A percentile compares a stretch with the other conserved stretches of the same genome.
Evolutionary conservation across 495 filamentous ascomycete species (phyloP).

Genomic region (Penicillium coffeae): DNA sequence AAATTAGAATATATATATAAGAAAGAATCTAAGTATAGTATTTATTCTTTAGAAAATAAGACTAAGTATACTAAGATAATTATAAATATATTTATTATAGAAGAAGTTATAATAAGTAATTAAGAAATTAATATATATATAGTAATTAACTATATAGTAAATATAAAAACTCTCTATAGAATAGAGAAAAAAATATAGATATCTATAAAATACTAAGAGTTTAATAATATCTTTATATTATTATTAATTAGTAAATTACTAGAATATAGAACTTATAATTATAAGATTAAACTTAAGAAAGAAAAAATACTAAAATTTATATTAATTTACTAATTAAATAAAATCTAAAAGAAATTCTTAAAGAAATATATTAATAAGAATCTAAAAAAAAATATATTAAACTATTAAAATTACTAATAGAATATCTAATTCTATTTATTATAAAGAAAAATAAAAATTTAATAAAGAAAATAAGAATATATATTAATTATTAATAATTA

Average conservation of each 20-base stretch:
- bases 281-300: conserved; percentile 5
- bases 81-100: background rate
- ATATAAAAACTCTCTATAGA: background rate
- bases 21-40: background rate
- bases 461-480: conserved; percentile 5
- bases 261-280: background rate
- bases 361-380: conserved; percentile 20
- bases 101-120: background rate
- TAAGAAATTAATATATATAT: background rate
- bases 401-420: conserved; percentile 8
- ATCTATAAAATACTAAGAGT: background rate
- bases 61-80: background rate
- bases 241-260: background rate
- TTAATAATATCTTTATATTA: conserved; percentile 2
- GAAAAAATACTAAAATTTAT: conserved; percentile 2
- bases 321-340: conserved; percentile 13
- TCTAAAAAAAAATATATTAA: conserved; percentile 11
- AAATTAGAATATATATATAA: background rate
- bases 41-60: background rate
- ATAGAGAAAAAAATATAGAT: background rate
- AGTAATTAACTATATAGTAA: background rate
- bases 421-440: conserved; percentile 19
- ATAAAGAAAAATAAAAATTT: conserved; percentile 22
- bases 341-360: conserved; percentile 5
- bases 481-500: conserved; percentile 21